A percentile compares a stretch with the other conserved stretches of the same genome.
phyloP scores from a whole-genome alignment of 225 moss, liverwort and hornwort species.

The Sphagnum tenellum region DNA sequence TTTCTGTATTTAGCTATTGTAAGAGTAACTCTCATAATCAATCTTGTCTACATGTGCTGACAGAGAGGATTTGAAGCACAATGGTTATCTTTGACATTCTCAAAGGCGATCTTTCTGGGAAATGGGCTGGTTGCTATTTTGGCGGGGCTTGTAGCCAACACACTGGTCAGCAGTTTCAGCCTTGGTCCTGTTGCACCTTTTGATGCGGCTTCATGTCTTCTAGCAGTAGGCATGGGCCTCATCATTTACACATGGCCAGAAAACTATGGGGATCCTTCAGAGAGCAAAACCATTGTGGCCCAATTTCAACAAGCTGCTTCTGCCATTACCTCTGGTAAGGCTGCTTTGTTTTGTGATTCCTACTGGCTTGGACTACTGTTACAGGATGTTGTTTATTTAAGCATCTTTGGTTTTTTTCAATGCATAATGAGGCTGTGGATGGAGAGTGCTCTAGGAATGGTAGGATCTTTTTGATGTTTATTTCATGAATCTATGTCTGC shows the following conservation, averaged over 20 bases:
- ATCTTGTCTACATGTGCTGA: neutral
- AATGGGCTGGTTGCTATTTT: constrained; percentile 87
- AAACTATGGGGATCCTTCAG: constrained; percentile 86
- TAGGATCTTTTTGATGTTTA: no score
- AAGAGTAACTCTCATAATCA: no score
- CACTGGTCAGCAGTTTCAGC: constrained; percentile 60
- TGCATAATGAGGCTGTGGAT: no score
- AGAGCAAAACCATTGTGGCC: constrained; percentile 65
- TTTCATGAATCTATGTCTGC: no score
- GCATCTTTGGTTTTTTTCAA: no score
- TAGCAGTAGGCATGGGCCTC: constrained; percentile 74
- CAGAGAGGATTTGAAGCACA: constrained; percentile 95
- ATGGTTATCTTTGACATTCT: constrained; percentile 95
- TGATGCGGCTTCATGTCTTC: constrained; percentile 68
- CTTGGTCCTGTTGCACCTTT: constrained; percentile 94
- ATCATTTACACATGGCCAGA: constrained; percentile 84
- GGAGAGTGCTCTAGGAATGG: no score
- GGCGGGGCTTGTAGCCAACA: constrained; percentile 91
- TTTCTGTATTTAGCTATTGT: no score
- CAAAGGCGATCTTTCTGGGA: constrained; percentile 92
- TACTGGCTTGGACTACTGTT: no score
- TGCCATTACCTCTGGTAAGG: constrained; percentile 87
- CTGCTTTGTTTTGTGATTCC: no score
- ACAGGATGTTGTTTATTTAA: no score
- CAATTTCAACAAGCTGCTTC: constrained; percentile 77